These are phyloP conservation scores for Drechslerella coelobrocha DNA, from an alignment of 2,329 filamentous ascomycete species.

Conservation along the genomic window DNA sequence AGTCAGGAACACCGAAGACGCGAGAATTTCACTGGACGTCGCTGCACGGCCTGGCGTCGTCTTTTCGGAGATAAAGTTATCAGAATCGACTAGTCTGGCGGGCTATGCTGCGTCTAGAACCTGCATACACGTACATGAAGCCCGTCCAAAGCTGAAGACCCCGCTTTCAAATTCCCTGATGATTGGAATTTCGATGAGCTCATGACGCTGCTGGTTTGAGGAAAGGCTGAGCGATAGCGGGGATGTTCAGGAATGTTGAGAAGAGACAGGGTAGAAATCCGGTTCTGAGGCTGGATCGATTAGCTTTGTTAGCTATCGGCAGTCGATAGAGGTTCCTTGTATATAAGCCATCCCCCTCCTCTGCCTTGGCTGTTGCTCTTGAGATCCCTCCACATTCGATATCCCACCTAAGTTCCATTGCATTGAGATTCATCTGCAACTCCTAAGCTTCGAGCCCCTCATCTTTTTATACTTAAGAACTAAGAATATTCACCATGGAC, in stretches of 20 bases:
- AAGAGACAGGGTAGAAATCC: background rate
- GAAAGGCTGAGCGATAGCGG: background rate
- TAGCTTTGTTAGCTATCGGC: background rate
- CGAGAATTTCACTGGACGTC: too few species aligned
- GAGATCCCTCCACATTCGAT: background rate
- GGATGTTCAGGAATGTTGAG: background rate
- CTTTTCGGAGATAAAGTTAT: constrained; percentile 34
- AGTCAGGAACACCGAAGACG: too few species aligned
- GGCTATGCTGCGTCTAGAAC: too few species aligned
- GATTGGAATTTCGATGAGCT: constrained; percentile 1
- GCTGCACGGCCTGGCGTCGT: too few species aligned
- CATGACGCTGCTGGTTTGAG: background rate
- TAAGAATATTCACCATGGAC: constrained; percentile 63
- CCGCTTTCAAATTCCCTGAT: too few species aligned
- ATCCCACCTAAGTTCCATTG: too few species aligned
- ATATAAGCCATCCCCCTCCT: constrained; percentile 42
- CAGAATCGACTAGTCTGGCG: background rate
- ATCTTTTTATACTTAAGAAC: too few species aligned
- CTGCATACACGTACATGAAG: too few species aligned
- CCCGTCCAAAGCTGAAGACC: too few species aligned
- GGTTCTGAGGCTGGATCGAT: background rate
- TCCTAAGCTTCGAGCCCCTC: background rate
- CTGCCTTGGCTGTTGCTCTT: background rate
- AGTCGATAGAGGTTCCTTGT: background rate
- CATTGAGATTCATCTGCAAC: background rate